These are phyloP conservation scores for Ploettnerulaceae sp. DNA, from an alignment of 2,329 filamentous ascomycete species.

Conservation along the genomic window DNA sequence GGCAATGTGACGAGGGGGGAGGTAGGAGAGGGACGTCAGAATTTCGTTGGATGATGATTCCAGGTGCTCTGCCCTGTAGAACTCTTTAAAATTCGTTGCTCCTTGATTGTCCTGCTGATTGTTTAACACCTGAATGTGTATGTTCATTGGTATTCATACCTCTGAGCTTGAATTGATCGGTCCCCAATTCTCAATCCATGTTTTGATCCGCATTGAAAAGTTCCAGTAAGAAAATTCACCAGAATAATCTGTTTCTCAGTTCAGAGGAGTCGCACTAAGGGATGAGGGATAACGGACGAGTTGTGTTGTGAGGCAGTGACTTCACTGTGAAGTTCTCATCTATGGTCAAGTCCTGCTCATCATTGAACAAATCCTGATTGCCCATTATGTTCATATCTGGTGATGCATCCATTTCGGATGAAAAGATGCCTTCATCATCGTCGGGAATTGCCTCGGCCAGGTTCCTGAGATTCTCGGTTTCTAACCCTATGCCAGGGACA, in stretches of 20 bases:
- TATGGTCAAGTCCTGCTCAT: neutral
- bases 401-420: neutral
- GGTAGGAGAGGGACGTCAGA: neutral
- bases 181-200: neutral
- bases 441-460: too few species aligned
- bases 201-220: neutral
- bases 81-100: neutral
- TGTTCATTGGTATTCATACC: neutral
- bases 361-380: neutral
- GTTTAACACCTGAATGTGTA: neutral
- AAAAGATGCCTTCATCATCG: neutral
- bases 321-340: conserved; percentile 1
- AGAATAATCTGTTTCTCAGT: neutral
- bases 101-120: neutral
- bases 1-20: neutral
- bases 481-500: too few species aligned
- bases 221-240: conserved; percentile 4
- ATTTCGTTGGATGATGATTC: neutral
- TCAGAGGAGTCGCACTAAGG: neutral
- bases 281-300: neutral
- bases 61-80: neutral
- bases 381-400: neutral
- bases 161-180: too few species aligned
- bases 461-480: too few species aligned
- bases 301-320: neutral